Base-by-base conservation (phyloP, 805 yeast species). In the Kluyveromyces lactis region DNA sequence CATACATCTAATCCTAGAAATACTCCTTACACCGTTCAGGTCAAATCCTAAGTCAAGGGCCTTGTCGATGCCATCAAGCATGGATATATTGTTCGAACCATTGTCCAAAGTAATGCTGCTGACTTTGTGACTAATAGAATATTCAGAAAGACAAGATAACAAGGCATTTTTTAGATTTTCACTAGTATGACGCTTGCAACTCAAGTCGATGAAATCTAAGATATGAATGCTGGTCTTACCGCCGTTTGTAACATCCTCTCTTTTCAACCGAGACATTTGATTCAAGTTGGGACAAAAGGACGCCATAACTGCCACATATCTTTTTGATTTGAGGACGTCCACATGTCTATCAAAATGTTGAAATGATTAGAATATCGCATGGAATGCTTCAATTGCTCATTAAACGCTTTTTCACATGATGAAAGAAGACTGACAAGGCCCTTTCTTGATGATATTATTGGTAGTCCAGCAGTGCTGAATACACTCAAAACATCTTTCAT, bases 251-350 rank as follows among this genome's bases (percentile, higher is more conserved):
- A 41, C 38, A 33, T 44, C 47, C 27, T 38, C 13, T 38, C 31
- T 38, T 18, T 24, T 8, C 41, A 41, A n/a, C 26, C 26, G 41
- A 29, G 34, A 17, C 26, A 6, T 21, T 21, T 21, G 24, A 21
- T 31, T 37, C 33, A 44, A 19, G 39, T 42, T 33, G 3, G 43
- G 48, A 41, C 43, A 42, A 24, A 42, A 44, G 8, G 45, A 39
- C 10, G 42, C 36, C 39, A 39, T 23, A 10, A 42, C 42, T 11
- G 42, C 45, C 24, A 42, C 31, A 19, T 32, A 41, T 33, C 45
- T 36, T 33, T 39, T 34, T 42, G 43, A 38, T 32, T 23, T 10
- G 42, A 39, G 32, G 45, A 42, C 13, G 48, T 26, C 48, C 45
- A 38, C 44, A 39, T 39, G 26, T 36, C 36, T 2, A 39, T 27